phyloP scores from a whole-genome alignment of 176 grass and related monocot species.

The Bonia amplexicaulis region DNA sequence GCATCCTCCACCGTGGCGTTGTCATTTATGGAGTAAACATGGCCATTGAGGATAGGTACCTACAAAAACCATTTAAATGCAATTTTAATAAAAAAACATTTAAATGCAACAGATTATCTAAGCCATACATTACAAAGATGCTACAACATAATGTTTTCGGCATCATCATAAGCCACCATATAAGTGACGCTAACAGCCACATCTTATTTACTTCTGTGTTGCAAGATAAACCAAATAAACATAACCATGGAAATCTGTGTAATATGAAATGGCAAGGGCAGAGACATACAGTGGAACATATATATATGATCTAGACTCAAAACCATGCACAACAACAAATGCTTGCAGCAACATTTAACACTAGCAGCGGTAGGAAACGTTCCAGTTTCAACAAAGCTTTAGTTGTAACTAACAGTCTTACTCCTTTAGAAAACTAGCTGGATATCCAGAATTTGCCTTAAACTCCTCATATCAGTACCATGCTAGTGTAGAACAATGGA shows the following conservation, averaged over 20 bases:
- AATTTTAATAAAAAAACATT: not conserved
- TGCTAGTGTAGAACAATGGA: not conserved
- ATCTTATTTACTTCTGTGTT: conserved; percentile 3
- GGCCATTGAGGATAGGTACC: conserved; percentile 62
- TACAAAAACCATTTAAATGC: conserved; percentile 3
- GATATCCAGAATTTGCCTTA: not conserved
- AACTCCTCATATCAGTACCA: not conserved
- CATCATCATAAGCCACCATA: not conserved
- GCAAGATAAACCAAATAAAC: conserved; percentile 13
- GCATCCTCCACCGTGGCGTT: conserved; percentile 67
- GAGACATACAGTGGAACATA: not conserved
- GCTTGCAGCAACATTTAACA: not conserved
- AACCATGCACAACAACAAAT: not conserved
- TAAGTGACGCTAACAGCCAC: not conserved
- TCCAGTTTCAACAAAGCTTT: not conserved
- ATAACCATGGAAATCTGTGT: not conserved
- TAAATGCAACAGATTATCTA: not conserved
- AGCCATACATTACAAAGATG: not conserved
- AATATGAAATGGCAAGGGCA: not conserved
- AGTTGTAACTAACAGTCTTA: not conserved
- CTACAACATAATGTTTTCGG: not conserved
- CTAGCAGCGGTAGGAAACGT: not conserved
- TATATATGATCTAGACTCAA: not conserved
- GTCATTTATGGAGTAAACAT: conserved; percentile 87
- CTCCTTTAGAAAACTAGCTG: not conserved